These are phyloP conservation scores for Cornus controversa DNA, from an alignment of 148 eudicot genomes.

Conservation along the genomic window DNA sequence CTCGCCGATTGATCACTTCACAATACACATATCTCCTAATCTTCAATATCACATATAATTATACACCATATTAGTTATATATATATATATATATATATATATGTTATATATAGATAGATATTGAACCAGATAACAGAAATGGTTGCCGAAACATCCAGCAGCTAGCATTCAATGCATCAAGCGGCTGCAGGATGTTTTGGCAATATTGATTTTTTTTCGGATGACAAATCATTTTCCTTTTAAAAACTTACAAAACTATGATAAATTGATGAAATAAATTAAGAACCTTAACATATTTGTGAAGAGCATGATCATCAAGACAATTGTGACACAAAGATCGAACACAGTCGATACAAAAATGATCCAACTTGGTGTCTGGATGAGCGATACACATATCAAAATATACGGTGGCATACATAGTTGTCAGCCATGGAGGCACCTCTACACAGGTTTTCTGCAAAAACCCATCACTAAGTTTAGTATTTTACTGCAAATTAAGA, in stretches of 20 bases:
- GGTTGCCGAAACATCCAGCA: too few species aligned
- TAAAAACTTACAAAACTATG: too few species aligned
- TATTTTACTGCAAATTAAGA: background rate
- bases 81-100: too few species aligned
- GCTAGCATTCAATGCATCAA: too few species aligned
- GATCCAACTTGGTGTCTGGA: conserved; percentile 4
- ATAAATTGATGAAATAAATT: too few species aligned
- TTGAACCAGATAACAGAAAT: too few species aligned
- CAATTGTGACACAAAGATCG: conserved; percentile 1
- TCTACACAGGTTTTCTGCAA: background rate
- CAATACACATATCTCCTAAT: conserved; percentile 12
- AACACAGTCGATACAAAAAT: conserved; percentile 1
- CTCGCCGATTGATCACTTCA: conserved; percentile 9
- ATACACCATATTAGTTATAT: background rate
- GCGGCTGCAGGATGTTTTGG: too few species aligned
- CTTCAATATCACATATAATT: background rate
- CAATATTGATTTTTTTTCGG: too few species aligned
- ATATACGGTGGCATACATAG: background rate
- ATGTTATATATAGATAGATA: too few species aligned
- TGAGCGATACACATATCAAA: background rate
- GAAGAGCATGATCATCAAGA: background rate
- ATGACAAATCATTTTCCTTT: too few species aligned
- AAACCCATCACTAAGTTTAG: background rate
- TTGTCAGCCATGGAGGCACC: conserved; percentile 7
- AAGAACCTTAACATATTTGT: conserved; percentile 4